A percentile compares a stretch with the other conserved stretches of the same genome.
Conservation (phyloP, 2,329 filamentous ascomycete genomes). For the Colletotrichum tofieldiae region DNA sequence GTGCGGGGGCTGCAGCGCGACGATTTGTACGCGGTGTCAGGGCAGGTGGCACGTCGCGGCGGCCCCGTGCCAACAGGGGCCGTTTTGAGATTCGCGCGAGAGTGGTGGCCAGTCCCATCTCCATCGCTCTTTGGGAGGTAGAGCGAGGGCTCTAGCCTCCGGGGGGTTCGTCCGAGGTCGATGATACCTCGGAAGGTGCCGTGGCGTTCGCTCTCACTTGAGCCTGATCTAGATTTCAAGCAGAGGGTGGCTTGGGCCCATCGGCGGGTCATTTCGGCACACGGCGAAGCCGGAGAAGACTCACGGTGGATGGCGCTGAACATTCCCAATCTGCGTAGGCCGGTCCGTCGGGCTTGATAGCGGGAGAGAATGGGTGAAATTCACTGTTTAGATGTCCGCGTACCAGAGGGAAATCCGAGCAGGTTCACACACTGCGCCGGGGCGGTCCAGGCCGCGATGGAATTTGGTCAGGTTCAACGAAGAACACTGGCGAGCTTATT, state of each 20-base stretch:
- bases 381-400: background rate
- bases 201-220: background rate
- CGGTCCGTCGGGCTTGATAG: background rate
- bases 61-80: background rate
- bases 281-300: background rate
- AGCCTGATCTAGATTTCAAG: background rate
- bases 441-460: background rate
- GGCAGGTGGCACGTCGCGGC: background rate
- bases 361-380: background rate
- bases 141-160: background rate
- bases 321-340: background rate
- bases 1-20: too few species aligned
- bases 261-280: background rate
- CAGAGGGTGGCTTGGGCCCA: background rate
- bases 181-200: background rate
- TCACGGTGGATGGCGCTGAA: background rate
- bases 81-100: background rate
- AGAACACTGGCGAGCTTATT: constrained; percentile 4
- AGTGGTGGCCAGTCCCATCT: background rate
- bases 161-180: background rate
- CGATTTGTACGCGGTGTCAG: background rate
- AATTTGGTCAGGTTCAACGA: background rate
- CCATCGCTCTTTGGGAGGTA: background rate
- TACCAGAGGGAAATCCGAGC: background rate
- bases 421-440: background rate